Base-by-base conservation (phyloP, 2,329 filamentous ascomycete species). In the Capronia americana region DNA sequence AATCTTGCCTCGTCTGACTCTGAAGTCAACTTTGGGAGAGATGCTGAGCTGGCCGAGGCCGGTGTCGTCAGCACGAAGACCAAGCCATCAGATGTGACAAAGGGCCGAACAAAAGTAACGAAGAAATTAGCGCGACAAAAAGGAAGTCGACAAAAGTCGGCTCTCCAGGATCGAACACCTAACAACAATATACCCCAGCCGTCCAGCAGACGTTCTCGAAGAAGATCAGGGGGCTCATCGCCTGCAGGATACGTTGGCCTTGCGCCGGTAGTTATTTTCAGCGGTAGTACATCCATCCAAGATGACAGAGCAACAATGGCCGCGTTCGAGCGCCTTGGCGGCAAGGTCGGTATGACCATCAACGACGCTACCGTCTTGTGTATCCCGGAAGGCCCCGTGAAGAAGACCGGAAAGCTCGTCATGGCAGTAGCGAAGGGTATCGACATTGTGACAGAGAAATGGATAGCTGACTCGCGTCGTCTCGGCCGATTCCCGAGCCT, bases 351-450 rank as follows among this genome's bases (percentile, higher is more conserved):
- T n/a, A 63, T 46, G 20, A 46, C 48, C 10, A 66, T 71, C 23
- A 54, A 32, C n/a, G 38, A 68, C 4, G 65, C 70, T 26, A 73
- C 69, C n/a, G 51, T 75, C 24, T 57, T 76, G 8, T 74, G 82
- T 65, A 75, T 83, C 2, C 76, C 75, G 32, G 70, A 77, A 28
- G 76, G 76, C 7, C 70, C 75, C 12, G 70, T 84, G 2, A 74
- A 75, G 34, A 81, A 79, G 55, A 82, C 81, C 0, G 72, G 77
- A 17, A 85, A 84, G 63, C 73, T 85, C 2, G 73, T 85, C 4
- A 75, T 79, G 17, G 76, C 79, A 3, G 73, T 84, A 6, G 76
- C 79, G 11, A 71, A 77, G 1, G 81, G 81, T 11, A 79, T 81
- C 56, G 74, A 75, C 3, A 78, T 85, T 32, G 79, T 84, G 2